Conservation (phyloP, 2,329 filamentous ascomycete genomes). For the Pyrenochaeta sp. region DNA sequence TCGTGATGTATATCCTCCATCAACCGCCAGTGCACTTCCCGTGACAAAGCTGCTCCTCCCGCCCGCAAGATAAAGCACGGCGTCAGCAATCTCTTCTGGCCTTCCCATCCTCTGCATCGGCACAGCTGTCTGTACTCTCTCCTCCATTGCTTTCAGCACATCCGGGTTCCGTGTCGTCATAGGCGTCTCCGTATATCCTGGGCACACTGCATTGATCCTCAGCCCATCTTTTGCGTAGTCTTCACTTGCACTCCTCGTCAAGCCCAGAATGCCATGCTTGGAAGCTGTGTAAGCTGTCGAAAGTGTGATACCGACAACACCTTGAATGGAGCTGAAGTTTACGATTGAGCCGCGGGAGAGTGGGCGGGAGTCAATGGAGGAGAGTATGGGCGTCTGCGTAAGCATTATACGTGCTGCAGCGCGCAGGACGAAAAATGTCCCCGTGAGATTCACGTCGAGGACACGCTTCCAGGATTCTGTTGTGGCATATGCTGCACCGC, state of each 20-base stretch:
- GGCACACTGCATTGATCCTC: conserved; percentile 50
- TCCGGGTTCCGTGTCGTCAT: conserved; percentile 29
- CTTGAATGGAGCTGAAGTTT: conserved; percentile 52
- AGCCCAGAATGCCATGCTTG: conserved; percentile 54
- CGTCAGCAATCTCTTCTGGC: conserved; percentile 37
- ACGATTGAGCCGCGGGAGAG: conserved; percentile 47
- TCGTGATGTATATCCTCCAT: conserved; percentile 26
- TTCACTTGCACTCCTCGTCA: conserved; percentile 54
- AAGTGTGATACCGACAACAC: conserved; percentile 51
- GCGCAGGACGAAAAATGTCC: conserved; percentile 54
- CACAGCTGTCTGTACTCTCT: conserved; percentile 28
- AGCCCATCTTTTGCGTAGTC: conserved; percentile 54
- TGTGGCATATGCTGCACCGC: conserved; percentile 48
- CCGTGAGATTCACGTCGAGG: conserved; percentile 55
- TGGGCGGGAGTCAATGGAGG: conserved; percentile 44
- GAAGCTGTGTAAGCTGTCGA: conserved; percentile 48
- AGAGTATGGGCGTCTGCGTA: conserved; percentile 53
- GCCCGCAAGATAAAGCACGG: conserved; percentile 36
- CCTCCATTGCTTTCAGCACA: conserved; percentile 33
- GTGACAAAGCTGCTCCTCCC: conserved; percentile 37
- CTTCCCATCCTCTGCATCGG: conserved; percentile 34
- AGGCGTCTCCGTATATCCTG: conserved; percentile 35
- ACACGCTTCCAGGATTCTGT: conserved; percentile 53
- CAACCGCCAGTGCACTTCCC: conserved; percentile 31
- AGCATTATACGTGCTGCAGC: conserved; percentile 56